Evolutionary conservation across 345 rosid species (phyloP).

Genomic region (Citrus hindsii): DNA sequence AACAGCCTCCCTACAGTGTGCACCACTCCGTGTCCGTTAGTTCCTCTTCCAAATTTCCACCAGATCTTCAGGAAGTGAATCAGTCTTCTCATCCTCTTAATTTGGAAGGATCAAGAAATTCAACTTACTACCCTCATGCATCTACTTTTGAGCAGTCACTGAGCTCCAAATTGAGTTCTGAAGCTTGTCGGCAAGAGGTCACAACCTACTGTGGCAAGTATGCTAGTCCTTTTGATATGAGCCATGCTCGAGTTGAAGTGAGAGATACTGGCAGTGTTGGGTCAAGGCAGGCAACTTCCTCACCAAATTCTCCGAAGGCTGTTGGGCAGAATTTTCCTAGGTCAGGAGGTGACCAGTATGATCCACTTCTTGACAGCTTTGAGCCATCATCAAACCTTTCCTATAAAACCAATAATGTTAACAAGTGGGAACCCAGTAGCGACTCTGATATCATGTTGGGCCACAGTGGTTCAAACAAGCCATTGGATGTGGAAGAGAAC

Average conservation of each 20-base stretch:
- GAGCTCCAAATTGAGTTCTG: conserved; percentile 35
- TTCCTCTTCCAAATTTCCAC: conserved; percentile 28
- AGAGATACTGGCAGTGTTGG: conserved; percentile 27
- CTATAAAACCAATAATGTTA: conserved; percentile 33
- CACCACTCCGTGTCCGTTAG: conserved; percentile 19
- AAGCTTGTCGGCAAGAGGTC: conserved; percentile 30
- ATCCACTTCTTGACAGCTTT: conserved; percentile 82
- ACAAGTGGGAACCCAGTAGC: conserved; percentile 39
- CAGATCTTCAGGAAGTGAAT: conserved; percentile 25
- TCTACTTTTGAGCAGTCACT: conserved; percentile 45
- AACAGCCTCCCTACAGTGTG: conserved; percentile 18
- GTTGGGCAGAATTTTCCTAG: conserved; percentile 25
- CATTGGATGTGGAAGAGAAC: conserved; percentile 58
- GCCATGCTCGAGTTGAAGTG: conserved; percentile 30
- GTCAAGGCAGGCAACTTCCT: conserved; percentile 38
- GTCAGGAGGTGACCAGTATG: conserved; percentile 62
- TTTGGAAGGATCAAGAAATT: conserved; percentile 28
- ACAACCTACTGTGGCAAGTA: conserved; percentile 15
- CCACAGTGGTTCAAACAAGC: conserved; percentile 44
- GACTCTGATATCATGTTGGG: conserved; percentile 39
- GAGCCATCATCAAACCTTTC: conserved; percentile 51
- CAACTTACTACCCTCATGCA: conserved; percentile 34
- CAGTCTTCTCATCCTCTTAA: conserved; percentile 22
- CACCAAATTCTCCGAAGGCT: conserved; percentile 39
- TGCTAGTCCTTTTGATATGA: conserved; percentile 23